Evolutionary conservation across 1,284 basidiomycete genomes (phyloP).

Genomic region (Irpex rosettiformis): DNA sequence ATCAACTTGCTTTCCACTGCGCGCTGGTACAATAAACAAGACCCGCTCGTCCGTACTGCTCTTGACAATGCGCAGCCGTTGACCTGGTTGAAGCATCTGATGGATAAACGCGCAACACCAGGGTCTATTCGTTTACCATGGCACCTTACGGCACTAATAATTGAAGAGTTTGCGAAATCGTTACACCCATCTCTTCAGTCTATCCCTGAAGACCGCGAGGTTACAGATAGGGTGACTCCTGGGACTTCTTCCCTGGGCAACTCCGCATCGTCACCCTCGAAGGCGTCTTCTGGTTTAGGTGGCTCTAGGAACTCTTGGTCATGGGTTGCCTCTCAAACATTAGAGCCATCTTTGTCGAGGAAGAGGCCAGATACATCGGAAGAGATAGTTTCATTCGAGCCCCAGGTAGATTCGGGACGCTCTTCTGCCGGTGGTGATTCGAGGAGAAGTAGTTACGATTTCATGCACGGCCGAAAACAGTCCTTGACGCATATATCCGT

Average conservation of each 20-base stretch:
- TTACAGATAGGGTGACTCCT: constrained; percentile 26
- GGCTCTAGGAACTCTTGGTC: constrained; percentile 29
- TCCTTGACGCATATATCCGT: constrained; percentile 25
- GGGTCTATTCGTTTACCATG: constrained; percentile 42
- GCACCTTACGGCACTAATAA: constrained; percentile 63
- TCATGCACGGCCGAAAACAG: constrained; percentile 32
- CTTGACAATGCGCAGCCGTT: constrained; percentile 63
- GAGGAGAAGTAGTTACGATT: constrained; percentile 42
- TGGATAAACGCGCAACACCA: constrained; percentile 40
- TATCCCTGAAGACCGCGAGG: constrained; percentile 37
- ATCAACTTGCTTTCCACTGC: constrained; percentile 47
- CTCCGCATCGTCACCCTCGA: constrained; percentile 4
- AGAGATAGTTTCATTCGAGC: constrained; percentile 43
- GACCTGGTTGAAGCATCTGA: constrained; percentile 65
- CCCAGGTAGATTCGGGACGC: constrained; percentile 28
- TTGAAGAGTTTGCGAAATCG: constrained; percentile 57
- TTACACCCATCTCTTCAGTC: constrained; percentile 39
- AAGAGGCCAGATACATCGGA: constrained; percentile 33
- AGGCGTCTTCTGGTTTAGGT: constrained; percentile 27
- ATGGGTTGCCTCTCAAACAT: constrained; percentile 33
- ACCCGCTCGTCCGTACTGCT: constrained; percentile 39
- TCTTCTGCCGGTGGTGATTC: constrained; percentile 39
- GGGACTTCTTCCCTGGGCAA: constrained; percentile 22
- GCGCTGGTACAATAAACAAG: constrained; percentile 56
- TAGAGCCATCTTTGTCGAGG: constrained; percentile 39